A percentile compares a stretch with the other conserved stretches of the same genome.
Conservation (phyloP, 2,329 filamentous ascomycete species). For the Clarireedia homoeocarpa region DNA sequence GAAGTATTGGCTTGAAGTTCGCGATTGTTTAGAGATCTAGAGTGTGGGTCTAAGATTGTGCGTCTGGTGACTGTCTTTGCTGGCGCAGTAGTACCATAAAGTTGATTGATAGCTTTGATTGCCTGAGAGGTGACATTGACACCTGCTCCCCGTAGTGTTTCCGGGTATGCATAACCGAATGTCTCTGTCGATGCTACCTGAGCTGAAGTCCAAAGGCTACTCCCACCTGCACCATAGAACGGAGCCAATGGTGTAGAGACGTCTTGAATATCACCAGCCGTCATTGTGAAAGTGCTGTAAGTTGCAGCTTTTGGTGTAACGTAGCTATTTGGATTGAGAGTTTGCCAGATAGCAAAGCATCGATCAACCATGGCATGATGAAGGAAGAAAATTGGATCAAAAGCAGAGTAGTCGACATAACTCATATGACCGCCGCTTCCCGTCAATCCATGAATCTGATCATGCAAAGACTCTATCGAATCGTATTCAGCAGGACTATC, state of each 20-base stretch:
- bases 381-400: slow-evolving; percentile 42
- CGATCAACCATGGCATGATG: slow-evolving; percentile 53
- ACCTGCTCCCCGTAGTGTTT: slow-evolving; percentile 40
- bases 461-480: slow-evolving; percentile 58
- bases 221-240: slow-evolving; percentile 33
- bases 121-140: slow-evolving; percentile 54
- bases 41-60: background rate
- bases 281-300: slow-evolving; percentile 29
- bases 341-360: slow-evolving; percentile 46
- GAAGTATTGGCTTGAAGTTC: slow-evolving; percentile 2
- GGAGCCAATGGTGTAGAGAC: slow-evolving; percentile 31
- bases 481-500: slow-evolving; percentile 43
- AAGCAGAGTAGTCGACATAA: slow-evolving; percentile 36
- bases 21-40: background rate
- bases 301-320: slow-evolving; percentile 29
- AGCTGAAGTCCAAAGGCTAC: slow-evolving; percentile 34
- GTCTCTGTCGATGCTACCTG: slow-evolving; percentile 13
- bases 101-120: slow-evolving; percentile 48
- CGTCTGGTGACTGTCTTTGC: background rate
- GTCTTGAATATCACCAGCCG: slow-evolving; percentile 16
- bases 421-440: slow-evolving; percentile 45
- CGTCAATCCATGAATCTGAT: slow-evolving; percentile 52
- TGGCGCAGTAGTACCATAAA: slow-evolving; percentile 33
- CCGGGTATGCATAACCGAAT: slow-evolving; percentile 24
- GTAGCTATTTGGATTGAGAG: slow-evolving; percentile 32